Evolutionary conservation across 1,284 basidiomycete species (phyloP).

Genomic region (Pterula multifida): DNA sequence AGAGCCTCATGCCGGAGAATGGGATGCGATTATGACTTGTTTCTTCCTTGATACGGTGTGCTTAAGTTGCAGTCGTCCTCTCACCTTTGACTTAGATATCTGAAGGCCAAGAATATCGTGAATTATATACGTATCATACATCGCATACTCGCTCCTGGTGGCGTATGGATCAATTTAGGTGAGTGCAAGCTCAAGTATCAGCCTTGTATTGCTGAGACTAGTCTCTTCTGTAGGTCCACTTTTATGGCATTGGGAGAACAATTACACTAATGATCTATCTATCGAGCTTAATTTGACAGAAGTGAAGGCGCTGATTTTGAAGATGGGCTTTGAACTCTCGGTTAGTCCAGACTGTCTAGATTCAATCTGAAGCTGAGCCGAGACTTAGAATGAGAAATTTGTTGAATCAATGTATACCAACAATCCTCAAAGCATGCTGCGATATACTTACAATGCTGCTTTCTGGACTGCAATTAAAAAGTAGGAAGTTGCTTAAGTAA

Average conservation of each 20-base stretch:
- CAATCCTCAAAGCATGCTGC: slow-evolving; percentile 76
- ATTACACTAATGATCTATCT: slow-evolving; percentile 64
- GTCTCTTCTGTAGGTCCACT: slow-evolving; percentile 54
- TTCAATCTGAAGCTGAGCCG: slow-evolving; percentile 4
- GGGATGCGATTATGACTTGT: slow-evolving; percentile 88
- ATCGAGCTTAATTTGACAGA: slow-evolving; percentile 88
- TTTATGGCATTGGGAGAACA: slow-evolving; percentile 95
- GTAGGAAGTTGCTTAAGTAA: no score
- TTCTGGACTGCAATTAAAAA: slow-evolving; percentile 81
- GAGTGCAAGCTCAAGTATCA: slow-evolving; percentile 7
- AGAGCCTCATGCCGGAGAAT: slow-evolving; percentile 62
- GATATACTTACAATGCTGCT: slow-evolving; percentile 74
- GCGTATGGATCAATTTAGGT: slow-evolving; percentile 89
- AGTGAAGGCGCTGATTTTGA: slow-evolving; percentile 62
- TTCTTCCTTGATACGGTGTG: slow-evolving; percentile 95
- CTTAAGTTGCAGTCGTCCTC: slow-evolving; percentile 6
- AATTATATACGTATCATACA: slow-evolving; percentile 81
- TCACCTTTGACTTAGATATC: slow-evolving; percentile 1
- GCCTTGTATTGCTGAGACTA: background rate
- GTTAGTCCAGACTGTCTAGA: slow-evolving; percentile 31
- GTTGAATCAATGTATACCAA: slow-evolving; percentile 84
- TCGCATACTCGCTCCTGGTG: slow-evolving; percentile 66
- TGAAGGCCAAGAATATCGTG: slow-evolving; percentile 85
- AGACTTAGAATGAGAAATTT: slow-evolving; percentile 59
- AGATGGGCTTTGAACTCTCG: slow-evolving; percentile 76